These are phyloP conservation scores for Vitis hybrid DNA, from an alignment of 177 flowering plant genomes.

Conservation along the genomic window DNA sequence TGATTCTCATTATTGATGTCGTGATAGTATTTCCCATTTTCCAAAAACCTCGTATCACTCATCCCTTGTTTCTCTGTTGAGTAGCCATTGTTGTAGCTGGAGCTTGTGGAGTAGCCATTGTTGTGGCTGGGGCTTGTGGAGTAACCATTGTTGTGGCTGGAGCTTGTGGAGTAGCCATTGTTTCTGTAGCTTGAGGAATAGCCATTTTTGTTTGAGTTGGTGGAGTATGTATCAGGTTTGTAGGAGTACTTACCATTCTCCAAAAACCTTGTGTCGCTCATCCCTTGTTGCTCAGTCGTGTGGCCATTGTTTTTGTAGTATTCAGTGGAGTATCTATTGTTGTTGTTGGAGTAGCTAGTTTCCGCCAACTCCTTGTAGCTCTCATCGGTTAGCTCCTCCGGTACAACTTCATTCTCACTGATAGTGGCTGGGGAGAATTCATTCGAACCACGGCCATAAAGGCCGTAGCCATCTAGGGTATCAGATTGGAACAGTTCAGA, in stretches of 20 bases:
- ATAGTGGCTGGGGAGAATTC: slow-evolving; percentile 5
- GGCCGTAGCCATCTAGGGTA: slow-evolving; percentile 27
- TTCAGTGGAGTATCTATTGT: slow-evolving; percentile 6
- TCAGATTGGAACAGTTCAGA: slow-evolving; percentile 3
- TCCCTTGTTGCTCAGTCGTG: slow-evolving; percentile 22
- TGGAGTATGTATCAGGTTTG: neutral
- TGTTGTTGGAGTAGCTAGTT: slow-evolving; percentile 9
- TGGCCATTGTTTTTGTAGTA: slow-evolving; percentile 8
- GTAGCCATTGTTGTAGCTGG: neutral
- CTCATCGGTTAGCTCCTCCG: slow-evolving; percentile 12
- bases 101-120: slow-evolving; percentile 4
- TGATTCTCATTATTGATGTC: slow-evolving; percentile 20
- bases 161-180: neutral
- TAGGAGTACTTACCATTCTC: slow-evolving; percentile 26
- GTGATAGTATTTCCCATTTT: slow-evolving; percentile 35
- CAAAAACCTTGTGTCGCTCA: slow-evolving; percentile 36
- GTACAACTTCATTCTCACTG: slow-evolving; percentile 5
- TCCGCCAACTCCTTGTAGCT: slow-evolving; percentile 11
- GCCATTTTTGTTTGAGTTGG: neutral
- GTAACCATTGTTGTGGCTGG: no score
- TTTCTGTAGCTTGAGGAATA: neutral
- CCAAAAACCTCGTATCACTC: slow-evolving; percentile 40
- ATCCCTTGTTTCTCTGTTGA: slow-evolving; percentile 19
- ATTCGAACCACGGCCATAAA: slow-evolving; percentile 31
- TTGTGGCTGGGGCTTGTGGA: neutral